Base-by-base conservation (phyloP, 345 rosid genomes). In the Brassica carinata region DNA sequence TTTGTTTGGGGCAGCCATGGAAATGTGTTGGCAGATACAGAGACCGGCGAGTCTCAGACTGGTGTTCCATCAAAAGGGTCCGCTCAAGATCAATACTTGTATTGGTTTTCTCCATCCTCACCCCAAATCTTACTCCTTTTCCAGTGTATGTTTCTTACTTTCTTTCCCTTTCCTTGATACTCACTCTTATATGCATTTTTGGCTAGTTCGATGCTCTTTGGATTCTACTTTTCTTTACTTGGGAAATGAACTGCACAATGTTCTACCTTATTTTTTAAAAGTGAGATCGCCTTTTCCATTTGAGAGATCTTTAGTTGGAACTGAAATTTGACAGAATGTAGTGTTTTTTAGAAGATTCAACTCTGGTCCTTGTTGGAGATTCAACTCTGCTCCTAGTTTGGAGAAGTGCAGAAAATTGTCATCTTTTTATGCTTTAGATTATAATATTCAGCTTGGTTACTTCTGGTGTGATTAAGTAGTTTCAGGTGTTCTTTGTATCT, bases 21-120 rank as follows among this genome's bases (percentile, higher is more conserved):
- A 91, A 73, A 82, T 86, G 79, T 84, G 82, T 77, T 86, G 88
- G 84, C 91, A 85, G 71, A 80, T 85, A 18, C 95, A 85, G 80
- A 81, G 88, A 33, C 86, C 93, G 8, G 23, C 79, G 80, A 82
- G 85, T 81, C 53, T 83, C 75, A 67, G 87, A 84, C 72, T 76
- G 36, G 64, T 79, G 26, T 79, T 84, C 43, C 72, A 55, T 2
- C 81, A 79, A 40, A 87, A 79, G 64, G 80, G 83, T 29, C 73
- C 79, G 61, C 78, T 84, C 71, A 87, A 85, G 83, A 77, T 85
- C 85, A 88, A 79, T 78, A 78, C 93, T 75, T 74, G 1, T 69
- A 38, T 80, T 73, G 88, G 90, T 76, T 87, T 86, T 74, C 76
- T 81, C 48, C 11, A 40, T 10, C 87, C 84, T 79, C 82, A 34